phyloP scores from a whole-genome alignment of 192 early-diverging fungal species.

The Dimargaris xerosporica region DNA sequence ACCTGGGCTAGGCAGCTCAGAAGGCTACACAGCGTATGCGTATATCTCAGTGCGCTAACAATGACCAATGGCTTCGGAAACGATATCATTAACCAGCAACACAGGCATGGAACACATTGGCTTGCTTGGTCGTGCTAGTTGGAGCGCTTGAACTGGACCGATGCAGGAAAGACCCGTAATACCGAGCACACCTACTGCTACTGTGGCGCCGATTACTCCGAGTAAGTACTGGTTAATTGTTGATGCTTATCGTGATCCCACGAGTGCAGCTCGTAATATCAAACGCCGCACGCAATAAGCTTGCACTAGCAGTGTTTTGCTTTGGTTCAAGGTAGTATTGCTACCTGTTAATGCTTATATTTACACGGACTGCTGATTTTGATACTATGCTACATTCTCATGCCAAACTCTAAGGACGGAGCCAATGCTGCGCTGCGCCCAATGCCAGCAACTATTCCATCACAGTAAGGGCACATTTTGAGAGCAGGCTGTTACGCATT shows the following conservation, averaged over 20 bases:
- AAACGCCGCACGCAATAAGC: not conserved
- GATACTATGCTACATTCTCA: not conserved
- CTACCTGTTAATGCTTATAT: not conserved
- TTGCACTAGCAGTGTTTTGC: not conserved
- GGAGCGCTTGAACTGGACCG: conserved; percentile 29
- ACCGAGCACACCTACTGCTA: conserved; percentile 63
- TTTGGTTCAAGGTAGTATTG: not conserved
- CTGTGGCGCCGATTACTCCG: conserved; percentile 47
- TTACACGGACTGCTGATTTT: not conserved
- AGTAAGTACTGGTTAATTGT: conserved; percentile 20
- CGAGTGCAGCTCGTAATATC: no score
- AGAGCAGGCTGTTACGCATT: no score
- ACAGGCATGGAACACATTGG: not conserved
- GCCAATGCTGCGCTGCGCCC: conserved; percentile 47
- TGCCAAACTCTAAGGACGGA: conserved; percentile 26
- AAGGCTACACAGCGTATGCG: not conserved
- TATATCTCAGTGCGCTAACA: not conserved
- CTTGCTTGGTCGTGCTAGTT: not conserved
- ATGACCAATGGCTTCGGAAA: not conserved
- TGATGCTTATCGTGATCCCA: not conserved
- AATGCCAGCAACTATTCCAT: conserved; percentile 60
- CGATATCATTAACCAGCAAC: not conserved
- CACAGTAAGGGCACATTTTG: conserved; percentile 28
- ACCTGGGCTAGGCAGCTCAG: not conserved
- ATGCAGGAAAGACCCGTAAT: conserved; percentile 35